Evolutionary conservation across 2,329 filamentous ascomycete species (phyloP).

Genomic region (Ophiosphaerella korrae): DNA sequence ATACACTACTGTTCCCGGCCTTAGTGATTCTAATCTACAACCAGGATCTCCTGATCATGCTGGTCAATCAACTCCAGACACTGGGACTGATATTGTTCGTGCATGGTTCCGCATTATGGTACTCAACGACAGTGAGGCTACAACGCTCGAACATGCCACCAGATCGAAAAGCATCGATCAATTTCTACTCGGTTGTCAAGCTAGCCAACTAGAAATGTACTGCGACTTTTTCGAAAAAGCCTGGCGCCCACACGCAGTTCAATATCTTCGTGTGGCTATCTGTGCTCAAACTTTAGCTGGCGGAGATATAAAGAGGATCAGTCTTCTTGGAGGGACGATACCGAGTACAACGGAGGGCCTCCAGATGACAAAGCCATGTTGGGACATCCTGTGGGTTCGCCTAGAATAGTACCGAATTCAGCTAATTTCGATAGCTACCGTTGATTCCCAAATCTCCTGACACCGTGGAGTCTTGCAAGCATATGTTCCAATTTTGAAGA

Average conservation of each 20-base stretch:
- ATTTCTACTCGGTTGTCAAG: constrained; percentile 28
- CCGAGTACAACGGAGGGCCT: constrained; percentile 31
- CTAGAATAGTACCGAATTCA: neutral
- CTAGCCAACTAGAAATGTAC: constrained; percentile 34
- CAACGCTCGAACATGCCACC: constrained; percentile 27
- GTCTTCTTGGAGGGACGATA: constrained; percentile 28
- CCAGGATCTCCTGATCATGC: constrained; percentile 4
- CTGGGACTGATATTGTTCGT: constrained; percentile 29
- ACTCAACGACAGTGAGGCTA: constrained; percentile 34
- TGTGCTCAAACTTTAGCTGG: constrained; percentile 34
- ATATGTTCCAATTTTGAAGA: constrained; percentile 40
- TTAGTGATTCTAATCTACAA: constrained; percentile 15
- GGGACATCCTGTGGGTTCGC: constrained; percentile 36
- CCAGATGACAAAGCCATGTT: constrained; percentile 33
- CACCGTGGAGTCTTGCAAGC: constrained; percentile 29
- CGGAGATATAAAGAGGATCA: constrained; percentile 30
- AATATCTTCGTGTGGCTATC: constrained; percentile 34
- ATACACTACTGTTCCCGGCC: constrained; percentile 33
- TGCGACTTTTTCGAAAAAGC: constrained; percentile 39
- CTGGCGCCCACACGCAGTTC: constrained; percentile 34
- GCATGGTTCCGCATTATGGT: constrained; percentile 41
- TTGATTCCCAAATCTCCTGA: constrained; percentile 34
- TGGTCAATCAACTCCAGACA: constrained; percentile 10
- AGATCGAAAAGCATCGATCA: constrained; percentile 27
- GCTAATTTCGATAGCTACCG: constrained; percentile 21